Conservation (phyloP, 31 red algal species). For the Odonthalia washingtoniensis region DNA sequence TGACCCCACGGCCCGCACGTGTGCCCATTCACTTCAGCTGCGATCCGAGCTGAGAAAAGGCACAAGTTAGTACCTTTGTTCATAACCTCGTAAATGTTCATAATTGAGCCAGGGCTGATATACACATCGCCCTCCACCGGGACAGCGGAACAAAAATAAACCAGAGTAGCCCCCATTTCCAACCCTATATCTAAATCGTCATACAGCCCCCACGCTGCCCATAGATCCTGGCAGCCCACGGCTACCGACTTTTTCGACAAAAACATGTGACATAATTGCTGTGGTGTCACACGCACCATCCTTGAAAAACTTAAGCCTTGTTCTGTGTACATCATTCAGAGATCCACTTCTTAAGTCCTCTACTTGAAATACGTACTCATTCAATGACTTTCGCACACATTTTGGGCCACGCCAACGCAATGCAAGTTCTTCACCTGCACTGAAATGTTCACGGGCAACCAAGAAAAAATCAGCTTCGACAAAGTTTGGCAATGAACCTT, state of each 20-base stretch:
- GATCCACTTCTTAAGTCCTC: not conserved
- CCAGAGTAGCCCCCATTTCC: too few relatives aligned
- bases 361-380: slow-evolving; percentile 8
- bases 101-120: too few relatives aligned
- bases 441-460: not conserved
- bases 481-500: not conserved
- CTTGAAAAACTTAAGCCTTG: not conserved
- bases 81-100: too few relatives aligned
- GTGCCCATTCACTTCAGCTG: too few relatives aligned
- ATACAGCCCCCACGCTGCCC: too few relatives aligned
- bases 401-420: not conserved
- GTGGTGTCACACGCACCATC: not conserved
- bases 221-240: too few relatives aligned
- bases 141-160: too few relatives aligned
- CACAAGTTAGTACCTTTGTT: too few relatives aligned
- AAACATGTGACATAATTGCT: slow-evolving; percentile 19
- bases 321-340: not conserved
- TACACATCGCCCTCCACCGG: too few relatives aligned
- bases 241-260: not conserved
- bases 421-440: not conserved
- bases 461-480: not conserved
- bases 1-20: too few relatives aligned
- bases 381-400: not conserved
- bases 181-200: too few relatives aligned
- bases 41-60: too few relatives aligned